Percentiles rank a stretch among this genome's conserved stretches.
These are phyloP conservation scores for Paecilomyces dactylethromorphus DNA, from an alignment of 2,329 filamentous ascomycete genomes.

Conservation along the genomic window DNA sequence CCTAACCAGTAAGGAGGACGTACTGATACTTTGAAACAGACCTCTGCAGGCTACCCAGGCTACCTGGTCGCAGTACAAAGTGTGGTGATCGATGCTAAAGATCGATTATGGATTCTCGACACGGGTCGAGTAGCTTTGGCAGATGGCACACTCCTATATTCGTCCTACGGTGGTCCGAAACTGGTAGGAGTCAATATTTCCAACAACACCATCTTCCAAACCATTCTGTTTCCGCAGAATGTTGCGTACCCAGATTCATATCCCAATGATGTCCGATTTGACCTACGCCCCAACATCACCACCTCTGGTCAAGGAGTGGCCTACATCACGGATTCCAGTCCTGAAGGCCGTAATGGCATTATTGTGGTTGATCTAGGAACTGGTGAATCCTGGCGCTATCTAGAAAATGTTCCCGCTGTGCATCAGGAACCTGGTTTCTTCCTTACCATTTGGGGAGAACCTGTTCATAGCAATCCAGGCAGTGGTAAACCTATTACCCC, in stretches of 20 bases:
- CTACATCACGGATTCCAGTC: constrained; percentile 48
- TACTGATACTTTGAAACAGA: constrained; percentile 34
- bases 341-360: constrained; percentile 45
- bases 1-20: constrained; percentile 18
- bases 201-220: constrained; percentile 42
- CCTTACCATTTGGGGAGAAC: constrained; percentile 43
- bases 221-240: constrained; percentile 43
- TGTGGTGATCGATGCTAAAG: constrained; percentile 45
- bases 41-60: constrained; percentile 41
- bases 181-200: constrained; percentile 43
- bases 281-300: constrained; percentile 39
- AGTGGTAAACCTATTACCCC: constrained; percentile 30
- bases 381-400: constrained; percentile 45
- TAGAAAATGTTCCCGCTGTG: constrained; percentile 37
- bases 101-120: constrained; percentile 50
- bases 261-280: constrained; percentile 50
- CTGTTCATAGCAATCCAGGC: constrained; percentile 36
- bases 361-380: constrained; percentile 46
- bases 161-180: constrained; percentile 45
- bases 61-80: constrained; percentile 48
- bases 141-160: constrained; percentile 39
- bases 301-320: constrained; percentile 41
- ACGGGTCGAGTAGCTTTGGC: constrained; percentile 41
- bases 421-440: constrained; percentile 40
- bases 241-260: constrained; percentile 46